Percentiles rank a stretch among this genome's conserved stretches.
These are phyloP conservation scores for Suillus hirtellus DNA, from an alignment of 768 basidiomycete species.

Conservation along the genomic window DNA sequence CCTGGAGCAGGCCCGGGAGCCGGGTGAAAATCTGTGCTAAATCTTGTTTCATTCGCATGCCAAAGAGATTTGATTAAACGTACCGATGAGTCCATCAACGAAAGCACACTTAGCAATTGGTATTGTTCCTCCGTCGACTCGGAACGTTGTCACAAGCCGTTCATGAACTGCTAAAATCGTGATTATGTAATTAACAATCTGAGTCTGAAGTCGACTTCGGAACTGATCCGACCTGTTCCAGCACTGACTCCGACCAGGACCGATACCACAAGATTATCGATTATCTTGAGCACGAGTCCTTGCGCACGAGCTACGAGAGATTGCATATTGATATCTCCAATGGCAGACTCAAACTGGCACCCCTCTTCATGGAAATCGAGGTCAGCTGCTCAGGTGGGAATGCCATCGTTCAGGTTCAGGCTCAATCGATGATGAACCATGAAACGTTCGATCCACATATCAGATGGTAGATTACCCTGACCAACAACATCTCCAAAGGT, in stretches of 20 bases:
- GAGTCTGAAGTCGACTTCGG: neutral
- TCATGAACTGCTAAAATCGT: neutral
- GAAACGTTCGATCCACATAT: neutral
- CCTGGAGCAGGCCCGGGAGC: neutral
- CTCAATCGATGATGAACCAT: constrained; percentile 3
- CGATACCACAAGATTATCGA: too few species aligned
- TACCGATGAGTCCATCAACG: too few species aligned
- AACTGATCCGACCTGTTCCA: neutral
- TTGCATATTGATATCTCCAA: neutral
- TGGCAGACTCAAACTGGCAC: constrained; percentile 47
- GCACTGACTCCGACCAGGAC: too few species aligned
- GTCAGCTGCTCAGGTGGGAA: constrained; percentile 68
- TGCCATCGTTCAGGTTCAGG: neutral
- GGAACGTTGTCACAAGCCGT: too few species aligned
- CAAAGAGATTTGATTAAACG: too few species aligned
- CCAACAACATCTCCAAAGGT: constrained; percentile 58
- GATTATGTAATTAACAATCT: neutral
- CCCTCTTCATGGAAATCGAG: constrained; percentile 81
- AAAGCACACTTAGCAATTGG: too few species aligned
- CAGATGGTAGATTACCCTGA: constrained; percentile 77
- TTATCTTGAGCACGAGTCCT: neutral
- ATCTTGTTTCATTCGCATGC: too few species aligned
- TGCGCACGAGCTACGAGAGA: neutral
- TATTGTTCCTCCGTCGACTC: too few species aligned
- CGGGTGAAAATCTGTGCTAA: neutral